A percentile compares a stretch with the other conserved stretches of the same genome.
phyloP scores from a whole-genome alignment of 2,329 filamentous ascomycete genomes.

The Sarocladium oryzae region DNA sequence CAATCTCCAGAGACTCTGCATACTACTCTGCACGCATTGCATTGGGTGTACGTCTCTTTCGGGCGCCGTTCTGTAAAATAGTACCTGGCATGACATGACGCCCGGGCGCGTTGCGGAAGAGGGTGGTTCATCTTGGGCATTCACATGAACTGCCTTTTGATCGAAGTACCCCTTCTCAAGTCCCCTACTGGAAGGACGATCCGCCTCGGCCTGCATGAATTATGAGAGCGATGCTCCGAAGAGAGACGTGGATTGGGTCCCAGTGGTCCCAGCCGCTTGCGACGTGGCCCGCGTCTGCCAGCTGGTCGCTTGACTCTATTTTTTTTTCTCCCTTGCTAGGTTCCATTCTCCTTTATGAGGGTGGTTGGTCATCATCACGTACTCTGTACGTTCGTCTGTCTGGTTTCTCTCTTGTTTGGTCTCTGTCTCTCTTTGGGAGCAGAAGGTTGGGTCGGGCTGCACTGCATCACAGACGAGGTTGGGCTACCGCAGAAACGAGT shows the following conservation, averaged over 20 bases:
- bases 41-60: not conserved
- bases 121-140: not conserved
- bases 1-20: too few species aligned
- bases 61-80: too few species aligned
- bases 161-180: not conserved
- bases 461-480: slow-evolving; percentile 6
- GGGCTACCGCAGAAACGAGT: not conserved
- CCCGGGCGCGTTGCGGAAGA: too few species aligned
- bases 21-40: too few species aligned
- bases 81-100: not conserved
- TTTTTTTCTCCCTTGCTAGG: too few species aligned
- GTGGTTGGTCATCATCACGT: too few species aligned
- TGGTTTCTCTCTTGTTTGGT: too few species aligned
- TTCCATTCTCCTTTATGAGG: too few species aligned
- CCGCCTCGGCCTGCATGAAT: slow-evolving; percentile 7
- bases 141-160: slow-evolving; percentile 6
- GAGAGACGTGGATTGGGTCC: not conserved
- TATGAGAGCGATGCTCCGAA: not conserved
- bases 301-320: not conserved
- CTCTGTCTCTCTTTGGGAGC: not conserved
- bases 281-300: slow-evolving; percentile 8
- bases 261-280: not conserved
- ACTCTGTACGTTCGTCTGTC: too few species aligned
- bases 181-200: too few species aligned
- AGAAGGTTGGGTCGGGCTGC: slow-evolving; percentile 5